Evolutionary conservation across 2,329 filamentous ascomycete genomes (phyloP).

Genomic region (Didymella pinodella): DNA sequence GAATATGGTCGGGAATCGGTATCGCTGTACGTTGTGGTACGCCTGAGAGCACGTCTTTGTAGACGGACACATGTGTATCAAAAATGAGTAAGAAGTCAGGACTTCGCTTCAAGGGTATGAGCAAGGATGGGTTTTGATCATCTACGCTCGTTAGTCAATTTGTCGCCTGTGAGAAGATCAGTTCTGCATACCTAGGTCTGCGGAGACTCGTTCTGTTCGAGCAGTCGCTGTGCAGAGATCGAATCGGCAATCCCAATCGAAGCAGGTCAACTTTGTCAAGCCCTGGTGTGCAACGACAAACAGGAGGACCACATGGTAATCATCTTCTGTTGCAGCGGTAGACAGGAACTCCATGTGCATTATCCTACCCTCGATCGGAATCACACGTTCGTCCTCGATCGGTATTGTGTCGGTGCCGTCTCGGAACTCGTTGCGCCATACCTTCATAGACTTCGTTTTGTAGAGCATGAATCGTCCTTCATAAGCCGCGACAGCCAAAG

Average conservation of each 20-base stretch:
- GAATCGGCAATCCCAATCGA: slow-evolving; percentile 62
- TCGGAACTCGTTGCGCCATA: slow-evolving; percentile 58
- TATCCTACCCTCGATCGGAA: slow-evolving; percentile 70
- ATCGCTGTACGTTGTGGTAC: slow-evolving; percentile 34
- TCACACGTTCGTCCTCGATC: slow-evolving; percentile 62
- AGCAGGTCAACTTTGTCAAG: slow-evolving; percentile 58
- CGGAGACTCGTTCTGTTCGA: slow-evolving; percentile 37
- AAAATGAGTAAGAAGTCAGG: slow-evolving; percentile 54
- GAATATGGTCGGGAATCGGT: slow-evolving; percentile 41
- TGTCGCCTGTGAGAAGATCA: neutral
- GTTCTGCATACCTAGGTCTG: slow-evolving; percentile 37
- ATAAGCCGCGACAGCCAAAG: slow-evolving; percentile 73
- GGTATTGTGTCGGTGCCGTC: slow-evolving; percentile 61
- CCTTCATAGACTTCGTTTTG: slow-evolving; percentile 66
- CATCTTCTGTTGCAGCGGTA: slow-evolving; percentile 70
- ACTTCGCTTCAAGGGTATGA: slow-evolving; percentile 53
- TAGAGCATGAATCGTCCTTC: slow-evolving; percentile 76
- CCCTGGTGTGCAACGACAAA: slow-evolving; percentile 61
- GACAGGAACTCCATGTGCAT: slow-evolving; percentile 87
- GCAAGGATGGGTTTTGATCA: slow-evolving; percentile 47
- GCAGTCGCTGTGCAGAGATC: slow-evolving; percentile 37
- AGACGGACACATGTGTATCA: slow-evolving; percentile 48
- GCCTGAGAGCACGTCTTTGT: slow-evolving; percentile 53
- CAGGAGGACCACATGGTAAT: slow-evolving; percentile 78
- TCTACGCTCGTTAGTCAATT: slow-evolving; percentile 35